phyloP scores from a whole-genome alignment of 75 land plant species.

The Chamaecyparis obtusa region DNA sequence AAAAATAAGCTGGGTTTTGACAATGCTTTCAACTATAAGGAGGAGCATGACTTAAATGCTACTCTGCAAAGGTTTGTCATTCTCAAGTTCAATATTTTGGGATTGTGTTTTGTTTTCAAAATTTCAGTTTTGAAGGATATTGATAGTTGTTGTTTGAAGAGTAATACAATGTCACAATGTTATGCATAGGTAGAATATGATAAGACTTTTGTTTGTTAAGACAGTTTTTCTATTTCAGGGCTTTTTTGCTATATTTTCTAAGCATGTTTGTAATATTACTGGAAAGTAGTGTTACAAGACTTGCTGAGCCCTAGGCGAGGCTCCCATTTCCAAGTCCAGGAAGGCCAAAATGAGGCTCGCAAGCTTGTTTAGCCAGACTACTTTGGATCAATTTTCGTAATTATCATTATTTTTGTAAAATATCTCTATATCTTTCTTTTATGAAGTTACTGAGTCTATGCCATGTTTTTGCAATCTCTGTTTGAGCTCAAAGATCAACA shows the following conservation, averaged over 20 bases:
- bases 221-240: not conserved
- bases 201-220: not conserved
- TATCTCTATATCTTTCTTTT: too few relatives aligned
- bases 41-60: slow-evolving; percentile 47
- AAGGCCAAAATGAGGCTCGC: too few relatives aligned
- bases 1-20: slow-evolving; percentile 64
- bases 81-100: not conserved
- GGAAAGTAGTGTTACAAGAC: not conserved
- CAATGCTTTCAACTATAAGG: slow-evolving; percentile 80
- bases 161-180: not conserved
- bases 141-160: not conserved
- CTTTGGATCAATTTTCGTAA: too few relatives aligned
- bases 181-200: not conserved
- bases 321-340: too few relatives aligned
- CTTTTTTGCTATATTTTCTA: not conserved
- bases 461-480: too few relatives aligned
- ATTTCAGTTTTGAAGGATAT: not conserved
- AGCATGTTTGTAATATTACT: not conserved
- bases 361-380: too few relatives aligned
- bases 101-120: not conserved
- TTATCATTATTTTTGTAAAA: too few relatives aligned
- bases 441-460: too few relatives aligned
- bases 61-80: slow-evolving; percentile 26
- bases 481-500: too few relatives aligned
- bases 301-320: too few relatives aligned